Conservation (phyloP, 2,329 filamentous ascomycete species). For the Mycosphaerella sp. region DNA sequence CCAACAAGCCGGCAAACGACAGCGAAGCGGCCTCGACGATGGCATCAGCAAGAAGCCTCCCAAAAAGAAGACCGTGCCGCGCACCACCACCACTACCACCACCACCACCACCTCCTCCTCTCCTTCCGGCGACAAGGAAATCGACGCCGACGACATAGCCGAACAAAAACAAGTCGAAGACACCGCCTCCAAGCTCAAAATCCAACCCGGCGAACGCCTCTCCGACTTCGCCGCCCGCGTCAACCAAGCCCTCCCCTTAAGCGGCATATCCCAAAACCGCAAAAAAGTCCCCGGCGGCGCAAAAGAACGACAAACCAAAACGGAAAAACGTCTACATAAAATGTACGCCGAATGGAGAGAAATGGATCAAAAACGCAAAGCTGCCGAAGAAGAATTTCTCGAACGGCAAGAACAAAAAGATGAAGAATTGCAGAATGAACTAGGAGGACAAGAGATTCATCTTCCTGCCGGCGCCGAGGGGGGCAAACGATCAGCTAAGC, state of each 20-base stretch:
- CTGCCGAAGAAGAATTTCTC: conserved; percentile 64
- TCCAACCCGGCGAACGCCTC: conserved; percentile 75
- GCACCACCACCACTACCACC: not conserved
- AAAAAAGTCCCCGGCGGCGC: conserved; percentile 55
- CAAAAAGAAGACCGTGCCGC: conserved; percentile 29
- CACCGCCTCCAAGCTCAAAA: conserved; percentile 51
- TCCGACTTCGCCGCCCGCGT: conserved; percentile 77
- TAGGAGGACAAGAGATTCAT: conserved; percentile 57
- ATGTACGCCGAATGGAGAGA: conserved; percentile 61
- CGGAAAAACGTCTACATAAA: conserved; percentile 68
- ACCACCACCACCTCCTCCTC: not conserved
- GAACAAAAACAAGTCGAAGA: not conserved
- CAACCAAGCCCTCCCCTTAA: conserved; percentile 72
- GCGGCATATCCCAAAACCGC: conserved; percentile 56
- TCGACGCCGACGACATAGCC: too few relatives aligned
- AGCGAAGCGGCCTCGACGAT: conserved; percentile 63
- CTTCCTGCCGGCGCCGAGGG: conserved; percentile 43
- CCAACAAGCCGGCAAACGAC: conserved; percentile 51
- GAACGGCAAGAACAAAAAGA: conserved; percentile 60
- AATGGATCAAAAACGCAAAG: conserved; percentile 70
- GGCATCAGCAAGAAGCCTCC: conserved; percentile 43
- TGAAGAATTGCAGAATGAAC: conserved; percentile 55
- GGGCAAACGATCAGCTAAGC: conserved; percentile 43
- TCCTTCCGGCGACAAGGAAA: not conserved
- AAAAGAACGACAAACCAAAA: conserved; percentile 67